These are phyloP conservation scores for Candida schatavii DNA, from an alignment of 805 yeast species.

Conservation along the genomic window DNA sequence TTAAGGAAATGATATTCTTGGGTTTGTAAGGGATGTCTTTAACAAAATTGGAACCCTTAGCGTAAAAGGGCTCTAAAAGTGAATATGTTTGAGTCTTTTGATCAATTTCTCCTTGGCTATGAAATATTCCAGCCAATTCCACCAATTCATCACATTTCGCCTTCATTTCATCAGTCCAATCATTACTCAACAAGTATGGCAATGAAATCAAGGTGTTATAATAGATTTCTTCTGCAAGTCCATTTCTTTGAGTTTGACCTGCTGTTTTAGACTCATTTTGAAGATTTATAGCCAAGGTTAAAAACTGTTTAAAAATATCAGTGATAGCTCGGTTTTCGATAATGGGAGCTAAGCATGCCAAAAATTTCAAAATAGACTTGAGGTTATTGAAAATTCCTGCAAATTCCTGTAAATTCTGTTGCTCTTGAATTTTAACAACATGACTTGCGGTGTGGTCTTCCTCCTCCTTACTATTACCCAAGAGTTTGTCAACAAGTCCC, in stretches of 20 bases:
- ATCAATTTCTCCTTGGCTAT: constrained; percentile 20
- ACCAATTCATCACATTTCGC: constrained; percentile 45
- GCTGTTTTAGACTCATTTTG: constrained; percentile 31
- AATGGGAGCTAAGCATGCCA: constrained; percentile 64
- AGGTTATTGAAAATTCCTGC: constrained; percentile 67
- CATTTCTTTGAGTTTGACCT: constrained; percentile 42
- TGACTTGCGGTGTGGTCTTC: constrained; percentile 12
- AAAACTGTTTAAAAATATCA: constrained; percentile 50
- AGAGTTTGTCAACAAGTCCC: constrained; percentile 27
- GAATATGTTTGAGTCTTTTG: constrained; percentile 7
- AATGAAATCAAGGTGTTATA: constrained; percentile 58
- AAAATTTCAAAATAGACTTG: constrained; percentile 68
- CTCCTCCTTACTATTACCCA: constrained; percentile 33
- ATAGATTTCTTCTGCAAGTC: constrained; percentile 66
- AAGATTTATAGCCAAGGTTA: constrained; percentile 54
- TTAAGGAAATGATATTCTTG: constrained; percentile 45
- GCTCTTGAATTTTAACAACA: constrained; percentile 5
- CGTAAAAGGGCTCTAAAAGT: constrained; percentile 37
- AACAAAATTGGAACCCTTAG: constrained; percentile 25
- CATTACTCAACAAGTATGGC: constrained; percentile 60
- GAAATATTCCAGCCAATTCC: constrained; percentile 41
- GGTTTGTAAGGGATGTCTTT: constrained; percentile 48
- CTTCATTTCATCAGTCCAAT: constrained; percentile 24
- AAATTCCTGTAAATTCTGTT: constrained; percentile 20
- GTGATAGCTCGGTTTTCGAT: constrained; percentile 43